phyloP scores from a whole-genome alignment of 768 basidiomycete genomes.

The Botryobasidium botryosum region DNA sequence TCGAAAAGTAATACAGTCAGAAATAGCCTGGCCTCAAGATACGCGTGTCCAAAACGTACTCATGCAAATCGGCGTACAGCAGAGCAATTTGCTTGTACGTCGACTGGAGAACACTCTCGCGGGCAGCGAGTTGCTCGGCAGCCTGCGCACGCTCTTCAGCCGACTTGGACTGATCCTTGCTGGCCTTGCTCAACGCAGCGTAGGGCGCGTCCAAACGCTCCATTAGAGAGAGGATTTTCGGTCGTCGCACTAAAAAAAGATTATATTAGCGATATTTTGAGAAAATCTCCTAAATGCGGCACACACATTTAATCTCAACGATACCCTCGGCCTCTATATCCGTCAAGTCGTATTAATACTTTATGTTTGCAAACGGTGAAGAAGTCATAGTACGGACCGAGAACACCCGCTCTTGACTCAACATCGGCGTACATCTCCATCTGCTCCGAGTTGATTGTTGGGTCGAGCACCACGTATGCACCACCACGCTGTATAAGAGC shows the following conservation, averaged over 20 bases:
- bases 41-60: constrained; percentile 30
- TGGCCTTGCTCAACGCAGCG: constrained; percentile 60
- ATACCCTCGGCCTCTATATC: constrained; percentile 85
- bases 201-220: constrained; percentile 81
- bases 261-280: neutral
- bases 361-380: neutral
- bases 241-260: constrained; percentile 48
- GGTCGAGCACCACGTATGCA: constrained; percentile 98
- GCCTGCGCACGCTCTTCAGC: constrained; percentile 60
- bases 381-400: constrained; percentile 16
- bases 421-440: constrained; percentile 99
- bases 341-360: neutral
- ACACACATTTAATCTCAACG: constrained; percentile 69
- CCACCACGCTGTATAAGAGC: constrained; percentile 49
- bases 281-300: neutral
- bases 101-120: constrained; percentile 70
- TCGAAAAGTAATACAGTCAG: constrained; percentile 7
- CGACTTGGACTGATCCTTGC: constrained; percentile 54
- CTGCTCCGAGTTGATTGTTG: constrained; percentile 88
- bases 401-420: constrained; percentile 86
- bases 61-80: constrained; percentile 90
- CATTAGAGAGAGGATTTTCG: constrained; percentile 83
- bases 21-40: neutral
- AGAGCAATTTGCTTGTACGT: constrained; percentile 89
- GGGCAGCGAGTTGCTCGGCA: constrained; percentile 44